Evolutionary conservation across 768 basidiomycete genomes (phyloP), one percentile per base, ranked within the genome.

Genomic region (Tulasnella sp.): DNA sequence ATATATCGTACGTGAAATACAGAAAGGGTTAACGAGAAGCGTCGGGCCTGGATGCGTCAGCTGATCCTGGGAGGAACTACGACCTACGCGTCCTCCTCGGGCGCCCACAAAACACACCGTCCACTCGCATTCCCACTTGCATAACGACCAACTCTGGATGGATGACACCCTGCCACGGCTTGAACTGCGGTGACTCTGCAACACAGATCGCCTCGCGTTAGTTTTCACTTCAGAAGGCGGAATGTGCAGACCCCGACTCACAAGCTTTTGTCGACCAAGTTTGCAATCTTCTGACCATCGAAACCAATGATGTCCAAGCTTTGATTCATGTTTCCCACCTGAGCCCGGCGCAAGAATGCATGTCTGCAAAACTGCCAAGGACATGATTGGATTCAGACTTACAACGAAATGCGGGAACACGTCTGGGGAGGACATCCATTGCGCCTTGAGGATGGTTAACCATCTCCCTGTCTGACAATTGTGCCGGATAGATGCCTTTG

Each of bases 121-220:
- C 95, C 95, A 81, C 91, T 93, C 1, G 85, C 95, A 83, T 94
- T 96, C 31, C 94, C 95, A 72, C 90, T 94, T 4, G 89, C 94
- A 34, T 89, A 92, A 40, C 95, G 89, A 83, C 93, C 94, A 2
- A 94, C 88, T 31, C 94, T 86, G 79, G 84, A 92, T 0, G 95
- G 94, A 84, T 96, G 95, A 20, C 93, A 94, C 83, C 92, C 93
- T 11, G 95, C 94, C n/a, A 96, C 95, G n/a, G 95, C 94, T 85
- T 95, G 95, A 5, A 93, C 92, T 1, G 95, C 94, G 31, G 93
- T 90, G 81, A 96, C 92, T 82, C 93, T 95, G 58, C 41, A 77
- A 80, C 14, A 40, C 31, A 3, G 75, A 16, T 37, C 40, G 28
- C 64, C 40, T 28, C 44, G 22, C 50, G 28, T 69, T 37, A 69